phyloP scores from a whole-genome alignment of 2,329 filamentous ascomycete genomes.

The Samsoniella hepiali region DNA sequence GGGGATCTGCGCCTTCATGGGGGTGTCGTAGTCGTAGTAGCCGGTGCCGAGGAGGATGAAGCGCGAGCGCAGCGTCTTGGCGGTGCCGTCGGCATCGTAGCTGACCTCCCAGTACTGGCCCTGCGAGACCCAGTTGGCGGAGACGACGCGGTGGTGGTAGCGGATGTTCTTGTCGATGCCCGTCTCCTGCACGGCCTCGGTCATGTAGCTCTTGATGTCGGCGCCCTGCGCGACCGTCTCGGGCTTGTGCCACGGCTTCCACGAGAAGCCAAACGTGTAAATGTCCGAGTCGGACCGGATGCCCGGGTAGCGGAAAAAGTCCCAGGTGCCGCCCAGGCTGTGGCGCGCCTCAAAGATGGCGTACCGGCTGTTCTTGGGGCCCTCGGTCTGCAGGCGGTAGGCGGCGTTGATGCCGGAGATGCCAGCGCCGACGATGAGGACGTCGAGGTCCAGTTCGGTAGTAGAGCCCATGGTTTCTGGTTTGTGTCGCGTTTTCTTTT shows the following conservation, averaged over 20 bases:
- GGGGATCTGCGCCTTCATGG: conserved; percentile 49
- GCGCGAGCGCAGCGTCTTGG: conserved; percentile 40
- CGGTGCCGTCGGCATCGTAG: conserved; percentile 26
- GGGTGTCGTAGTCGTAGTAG: conserved; percentile 65
- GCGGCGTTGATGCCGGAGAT: conserved; percentile 73
- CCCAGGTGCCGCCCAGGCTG: conserved; percentile 73
- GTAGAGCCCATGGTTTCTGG: neutral
- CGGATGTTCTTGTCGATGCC: conserved; percentile 55
- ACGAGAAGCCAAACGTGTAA: conserved; percentile 63
- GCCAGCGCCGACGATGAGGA: conserved; percentile 69
- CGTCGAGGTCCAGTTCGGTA: conserved; percentile 38
- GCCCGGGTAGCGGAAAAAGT: conserved; percentile 72
- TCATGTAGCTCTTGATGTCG: conserved; percentile 54
- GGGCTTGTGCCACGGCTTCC: conserved; percentile 62
- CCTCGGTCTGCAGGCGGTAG: conserved; percentile 60
- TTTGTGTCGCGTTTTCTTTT: neutral
- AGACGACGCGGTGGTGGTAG: conserved; percentile 47
- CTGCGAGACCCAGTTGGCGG: conserved; percentile 52
- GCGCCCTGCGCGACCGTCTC: conserved; percentile 49
- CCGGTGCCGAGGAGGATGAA: conserved; percentile 55
- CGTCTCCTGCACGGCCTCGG: conserved; percentile 44
- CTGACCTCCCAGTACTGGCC: conserved; percentile 51
- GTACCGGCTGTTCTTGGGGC: conserved; percentile 53
- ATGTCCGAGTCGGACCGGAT: conserved; percentile 63
- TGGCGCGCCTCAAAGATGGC: conserved; percentile 68